Evolutionary conservation across 1,284 basidiomycete genomes (phyloP).

Genomic region (Cryptococcus sp.): DNA sequence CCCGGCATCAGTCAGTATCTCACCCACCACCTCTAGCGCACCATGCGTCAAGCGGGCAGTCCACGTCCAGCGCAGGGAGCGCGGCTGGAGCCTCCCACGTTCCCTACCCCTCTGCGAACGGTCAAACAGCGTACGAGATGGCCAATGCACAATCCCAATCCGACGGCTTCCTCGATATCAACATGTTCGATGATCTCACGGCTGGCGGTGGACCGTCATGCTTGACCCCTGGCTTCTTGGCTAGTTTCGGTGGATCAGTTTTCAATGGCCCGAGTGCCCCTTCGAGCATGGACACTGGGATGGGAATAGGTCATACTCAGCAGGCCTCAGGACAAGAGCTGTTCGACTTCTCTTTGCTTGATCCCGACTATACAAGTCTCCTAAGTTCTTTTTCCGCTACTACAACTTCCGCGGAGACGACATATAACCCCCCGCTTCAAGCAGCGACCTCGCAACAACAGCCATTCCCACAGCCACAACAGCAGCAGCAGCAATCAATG

Average conservation of each 20-base stretch:
- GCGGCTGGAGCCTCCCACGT: too few species aligned
- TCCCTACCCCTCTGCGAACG: neutral
- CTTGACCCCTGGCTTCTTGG: conserved; percentile 3
- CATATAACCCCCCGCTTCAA: conserved; percentile 2
- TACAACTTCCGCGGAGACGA: neutral
- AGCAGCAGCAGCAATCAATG: neutral
- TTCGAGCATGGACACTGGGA: neutral
- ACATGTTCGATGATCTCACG: conserved; percentile 14
- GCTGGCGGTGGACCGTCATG: neutral
- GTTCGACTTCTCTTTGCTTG: conserved; percentile 42
- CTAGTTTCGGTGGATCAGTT: conserved; percentile 22
- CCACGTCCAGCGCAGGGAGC: neutral
- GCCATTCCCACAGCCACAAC: neutral
- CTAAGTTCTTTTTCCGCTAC: conserved; percentile 27
- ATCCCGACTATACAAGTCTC: conserved; percentile 38
- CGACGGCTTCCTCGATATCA: conserved; percentile 11
- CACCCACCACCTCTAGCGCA: too few species aligned
- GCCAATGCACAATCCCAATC: too few species aligned
- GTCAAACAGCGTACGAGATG: neutral
- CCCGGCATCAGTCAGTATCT: too few species aligned
- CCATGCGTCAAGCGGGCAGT: neutral
- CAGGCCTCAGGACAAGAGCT: conserved; percentile 6
- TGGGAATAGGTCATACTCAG: neutral
- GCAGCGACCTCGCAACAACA: neutral
- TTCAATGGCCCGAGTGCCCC: conserved; percentile 7